A percentile compares a stretch with the other conserved stretches of the same genome.
phyloP scores from a whole-genome alignment of 345 rosid genomes.

The Hevea brasiliensis region DNA sequence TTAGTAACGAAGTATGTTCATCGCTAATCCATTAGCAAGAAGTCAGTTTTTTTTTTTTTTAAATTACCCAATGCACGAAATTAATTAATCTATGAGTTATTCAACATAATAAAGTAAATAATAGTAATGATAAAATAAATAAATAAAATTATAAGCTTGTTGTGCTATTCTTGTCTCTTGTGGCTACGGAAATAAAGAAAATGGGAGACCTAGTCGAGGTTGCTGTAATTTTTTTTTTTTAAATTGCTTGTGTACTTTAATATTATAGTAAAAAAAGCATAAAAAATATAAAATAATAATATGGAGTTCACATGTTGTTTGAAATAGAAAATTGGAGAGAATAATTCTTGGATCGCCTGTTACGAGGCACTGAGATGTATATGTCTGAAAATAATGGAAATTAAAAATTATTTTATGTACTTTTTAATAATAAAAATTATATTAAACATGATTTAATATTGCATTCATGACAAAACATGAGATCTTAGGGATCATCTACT shows the following conservation, averaged over 20 bases:
- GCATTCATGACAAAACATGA: background rate
- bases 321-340: background rate
- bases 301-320: conserved; percentile 13
- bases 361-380: conserved; percentile 17
- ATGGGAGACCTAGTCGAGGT: too few species aligned
- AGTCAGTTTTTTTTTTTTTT: too few species aligned
- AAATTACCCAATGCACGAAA: too few species aligned
- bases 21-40: too few species aligned
- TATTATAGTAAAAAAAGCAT: too few species aligned
- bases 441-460: background rate
- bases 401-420: background rate
- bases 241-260: too few species aligned
- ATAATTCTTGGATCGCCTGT: conserved; percentile 33
- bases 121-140: too few species aligned
- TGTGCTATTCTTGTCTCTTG: background rate
- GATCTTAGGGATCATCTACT: background rate
- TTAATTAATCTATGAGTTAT: too few species aligned
- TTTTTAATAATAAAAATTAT: background rate
- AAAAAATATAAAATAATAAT: too few species aligned
- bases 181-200: background rate
- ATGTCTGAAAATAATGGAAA: conserved; percentile 22
- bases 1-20: too few species aligned
- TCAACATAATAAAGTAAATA: too few species aligned
- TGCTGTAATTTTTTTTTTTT: too few species aligned
- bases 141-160: background rate